phyloP scores from a whole-genome alignment of 169 alveolate species.

The Babesia caballi region DNA sequence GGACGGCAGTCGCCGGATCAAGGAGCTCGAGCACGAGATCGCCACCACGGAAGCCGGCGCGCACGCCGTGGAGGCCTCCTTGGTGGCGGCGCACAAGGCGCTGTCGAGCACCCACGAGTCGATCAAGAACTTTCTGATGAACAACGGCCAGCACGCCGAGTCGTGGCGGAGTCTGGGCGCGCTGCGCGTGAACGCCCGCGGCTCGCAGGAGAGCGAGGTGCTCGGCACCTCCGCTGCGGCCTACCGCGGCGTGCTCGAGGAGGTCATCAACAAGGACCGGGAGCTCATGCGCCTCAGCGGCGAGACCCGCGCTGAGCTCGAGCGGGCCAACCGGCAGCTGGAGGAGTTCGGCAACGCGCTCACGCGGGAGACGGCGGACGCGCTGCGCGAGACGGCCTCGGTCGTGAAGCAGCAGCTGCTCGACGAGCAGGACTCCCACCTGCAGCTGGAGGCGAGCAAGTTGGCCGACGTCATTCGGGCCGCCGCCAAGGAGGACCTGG shows the following conservation, averaged over 20 bases:
- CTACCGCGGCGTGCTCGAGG: background rate
- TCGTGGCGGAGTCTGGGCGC: slow-evolving; percentile 11
- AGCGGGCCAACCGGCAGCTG: slow-evolving; percentile 8
- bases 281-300: slow-evolving; percentile 3
- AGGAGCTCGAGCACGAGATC: slow-evolving; percentile 22
- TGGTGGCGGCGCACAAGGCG: slow-evolving; percentile 5
- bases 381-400: background rate
- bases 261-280: slow-evolving; percentile 9
- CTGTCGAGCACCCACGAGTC: slow-evolving; percentile 19
- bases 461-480: slow-evolving; percentile 16
- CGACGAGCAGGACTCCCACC: slow-evolving; percentile 12
- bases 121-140: slow-evolving; percentile 16
- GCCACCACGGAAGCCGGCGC: background rate
- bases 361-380: slow-evolving; percentile 13
- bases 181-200: background rate
- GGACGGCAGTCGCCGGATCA: slow-evolving; percentile 18
- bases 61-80: background rate
- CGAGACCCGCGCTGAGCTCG: slow-evolving; percentile 22
- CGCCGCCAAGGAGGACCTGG: slow-evolving; percentile 24
- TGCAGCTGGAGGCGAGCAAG: slow-evolving; percentile 7
- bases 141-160: slow-evolving; percentile 28
- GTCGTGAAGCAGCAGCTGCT: slow-evolving; percentile 1
- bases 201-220: slow-evolving; percentile 13
- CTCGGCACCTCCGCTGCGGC: background rate
- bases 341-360: slow-evolving; percentile 5